Evolutionary conservation across 768 basidiomycete species (phyloP), one percentile per base, ranked within the genome.

Genomic region (Leccinum olivaceopallidum): DNA sequence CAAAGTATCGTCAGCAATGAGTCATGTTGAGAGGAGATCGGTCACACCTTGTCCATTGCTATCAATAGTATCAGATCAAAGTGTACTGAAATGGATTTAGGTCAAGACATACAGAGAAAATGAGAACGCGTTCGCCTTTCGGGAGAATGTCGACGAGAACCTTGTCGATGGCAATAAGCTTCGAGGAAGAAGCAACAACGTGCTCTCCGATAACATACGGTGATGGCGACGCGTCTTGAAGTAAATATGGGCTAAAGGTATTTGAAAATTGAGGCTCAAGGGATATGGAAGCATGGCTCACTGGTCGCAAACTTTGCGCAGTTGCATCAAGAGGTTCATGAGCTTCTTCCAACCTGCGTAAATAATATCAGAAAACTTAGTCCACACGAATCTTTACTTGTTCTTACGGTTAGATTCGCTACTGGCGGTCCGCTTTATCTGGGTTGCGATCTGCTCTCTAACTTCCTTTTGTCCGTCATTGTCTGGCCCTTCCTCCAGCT

Each of bases 301-400:
- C 82, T 90, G 88, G 66, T 88, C 86, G 71, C 88, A 90, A 53
- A 88, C 81, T 76, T 83, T 82, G 50, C 88, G 80, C 12, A 90
- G 75, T 71, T 90, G 88, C 78, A 90, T 81, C 51, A 90, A 69
- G n/a, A 90, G 76, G 70, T 87, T 88, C 81, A 85, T 85, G 49
- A 86, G 75, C 61, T 79, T 80, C 58, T 73, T 79, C 79, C 82
- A 86, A 56, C 77, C 83, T 85, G 60, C n/a, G 48, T 2, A 26
- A n/a, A 39, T 8, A 18, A 34, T 2, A 24, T 56, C 20, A 67
- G 48, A 13, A 18, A 61, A 9, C 9, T 8, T 4, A 0, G 5
- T 47, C 28, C 22, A 1, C 37, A 10, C 8, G 4, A 51, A 55
- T 44, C 37, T 2, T 37, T 2, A 36, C 6, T 20, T 13, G 4